These are phyloP conservation scores for Kitagawia praeruptora DNA, from an alignment of 129 eudicot species.

Conservation along the genomic window DNA sequence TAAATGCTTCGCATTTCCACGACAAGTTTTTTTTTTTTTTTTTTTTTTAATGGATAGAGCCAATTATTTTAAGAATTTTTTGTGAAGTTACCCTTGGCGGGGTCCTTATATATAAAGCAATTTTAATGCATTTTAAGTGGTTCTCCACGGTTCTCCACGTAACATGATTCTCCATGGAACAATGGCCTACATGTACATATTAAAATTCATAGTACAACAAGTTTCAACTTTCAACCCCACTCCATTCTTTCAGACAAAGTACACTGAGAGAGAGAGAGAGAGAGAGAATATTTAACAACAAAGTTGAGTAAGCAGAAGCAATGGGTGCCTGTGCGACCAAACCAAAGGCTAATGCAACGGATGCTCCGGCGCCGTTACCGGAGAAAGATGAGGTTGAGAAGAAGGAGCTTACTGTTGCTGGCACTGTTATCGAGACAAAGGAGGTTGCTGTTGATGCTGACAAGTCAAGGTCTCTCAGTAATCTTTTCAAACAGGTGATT, in stretches of 20 bases:
- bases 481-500: constrained; percentile 14
- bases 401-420: neutral
- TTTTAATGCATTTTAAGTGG: no score
- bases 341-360: constrained; percentile 8
- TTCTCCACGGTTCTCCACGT: no score
- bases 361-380: constrained; percentile 3
- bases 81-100: no score
- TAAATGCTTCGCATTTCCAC: no score
- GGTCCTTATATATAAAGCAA: no score
- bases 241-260: neutral
- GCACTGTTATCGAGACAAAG: constrained; percentile 1
- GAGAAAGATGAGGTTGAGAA: neutral
- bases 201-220: no score
- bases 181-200: no score
- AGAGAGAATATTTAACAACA: no score
- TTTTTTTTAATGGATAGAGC: no score
- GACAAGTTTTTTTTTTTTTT: no score
- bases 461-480: constrained; percentile 23
- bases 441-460: neutral
- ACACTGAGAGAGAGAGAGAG: neutral
- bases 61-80: no score
- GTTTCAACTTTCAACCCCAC: neutral
- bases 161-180: no score
- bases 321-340: constrained; percentile 17
- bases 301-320: neutral